Conservation (phyloP, 768 basidiomycete species). For the Crepidotus variabilis region DNA sequence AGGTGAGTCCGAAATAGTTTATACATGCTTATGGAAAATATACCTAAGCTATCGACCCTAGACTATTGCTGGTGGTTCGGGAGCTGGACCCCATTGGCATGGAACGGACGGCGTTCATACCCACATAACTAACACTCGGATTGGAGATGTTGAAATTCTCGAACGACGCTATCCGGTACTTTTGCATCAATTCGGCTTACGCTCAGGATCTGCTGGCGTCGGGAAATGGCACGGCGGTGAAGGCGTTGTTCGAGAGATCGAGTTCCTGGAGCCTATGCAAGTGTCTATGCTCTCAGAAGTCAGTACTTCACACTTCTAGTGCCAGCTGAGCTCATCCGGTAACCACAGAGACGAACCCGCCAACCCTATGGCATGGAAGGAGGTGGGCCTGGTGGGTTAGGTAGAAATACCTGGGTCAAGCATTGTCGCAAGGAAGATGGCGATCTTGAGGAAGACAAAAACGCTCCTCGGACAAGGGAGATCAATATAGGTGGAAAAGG, state of each 20-base stretch:
- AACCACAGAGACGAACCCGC: constrained; percentile 67
- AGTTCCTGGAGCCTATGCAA: constrained; percentile 77
- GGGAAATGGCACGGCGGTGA: constrained; percentile 81
- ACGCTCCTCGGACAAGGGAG: constrained; percentile 35
- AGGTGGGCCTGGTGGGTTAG: constrained; percentile 65
- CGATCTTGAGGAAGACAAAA: constrained; percentile 44
- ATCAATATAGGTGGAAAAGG: constrained; percentile 92
- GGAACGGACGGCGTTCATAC: constrained; percentile 94
- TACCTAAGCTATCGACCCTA: constrained; percentile 23
- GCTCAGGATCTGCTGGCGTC: constrained; percentile 62
- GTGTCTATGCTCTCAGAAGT: constrained; percentile 89
- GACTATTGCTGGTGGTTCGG: constrained; percentile 94
- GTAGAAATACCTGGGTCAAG: constrained; percentile 88
- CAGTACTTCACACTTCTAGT: constrained; percentile 13
- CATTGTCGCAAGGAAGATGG: constrained; percentile 61
- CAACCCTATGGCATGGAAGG: constrained; percentile 87
- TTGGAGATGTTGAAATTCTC: constrained; percentile 90
- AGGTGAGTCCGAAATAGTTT: constrained; percentile 36
- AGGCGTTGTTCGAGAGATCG: constrained; percentile 80
- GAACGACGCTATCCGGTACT: constrained; percentile 94
- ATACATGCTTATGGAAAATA: constrained; percentile 3
- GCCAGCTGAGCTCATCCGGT: constrained; percentile 2
- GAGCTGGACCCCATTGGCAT: constrained; percentile 86
- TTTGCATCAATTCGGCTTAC: constrained; percentile 76
- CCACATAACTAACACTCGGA: constrained; percentile 90